Evolutionary conservation across 305 asterid species (phyloP).

Genomic region (Solanum hybrid): DNA sequence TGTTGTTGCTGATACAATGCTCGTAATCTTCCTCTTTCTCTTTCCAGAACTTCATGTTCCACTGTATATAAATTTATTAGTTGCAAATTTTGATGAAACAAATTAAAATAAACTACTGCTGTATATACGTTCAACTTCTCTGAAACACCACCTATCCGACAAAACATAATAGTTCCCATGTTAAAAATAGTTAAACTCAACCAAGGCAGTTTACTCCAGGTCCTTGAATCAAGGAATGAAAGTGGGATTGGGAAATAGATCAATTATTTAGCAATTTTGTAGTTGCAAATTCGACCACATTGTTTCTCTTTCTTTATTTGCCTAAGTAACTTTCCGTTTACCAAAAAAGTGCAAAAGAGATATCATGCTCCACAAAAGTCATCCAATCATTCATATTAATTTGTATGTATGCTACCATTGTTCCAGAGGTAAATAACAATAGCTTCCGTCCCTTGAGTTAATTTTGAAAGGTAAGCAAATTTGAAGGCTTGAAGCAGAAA

Average conservation of each 20-base stretch:
- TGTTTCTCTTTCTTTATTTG: too few species aligned
- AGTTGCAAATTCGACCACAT: too few species aligned
- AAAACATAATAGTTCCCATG: not conserved
- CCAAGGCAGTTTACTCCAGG: not conserved
- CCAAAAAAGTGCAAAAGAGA: too few species aligned
- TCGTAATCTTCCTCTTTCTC: conserved; percentile 44
- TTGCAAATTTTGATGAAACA: not conserved
- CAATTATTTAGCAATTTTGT: not conserved
- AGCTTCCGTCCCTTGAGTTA: too few species aligned
- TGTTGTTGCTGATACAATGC: conserved; percentile 42
- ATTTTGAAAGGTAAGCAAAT: too few species aligned
- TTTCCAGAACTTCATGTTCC: conserved; percentile 64
- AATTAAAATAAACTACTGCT: not conserved
- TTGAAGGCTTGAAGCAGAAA: too few species aligned
- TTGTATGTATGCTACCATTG: too few species aligned
- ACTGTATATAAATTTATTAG: conserved; percentile 27
- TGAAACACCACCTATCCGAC: not conserved
- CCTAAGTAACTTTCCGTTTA: too few species aligned
- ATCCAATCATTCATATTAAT: too few species aligned
- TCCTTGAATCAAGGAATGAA: not conserved
- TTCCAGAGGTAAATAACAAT: too few species aligned
- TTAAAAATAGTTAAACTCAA: not conserved
- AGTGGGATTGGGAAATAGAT: not conserved
- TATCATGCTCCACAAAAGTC: too few species aligned
- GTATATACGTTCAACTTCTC: not conserved